These are phyloP conservation scores for Yamadazyma mexicana DNA, from an alignment of 1,139 yeast species.

Conservation along the genomic window DNA sequence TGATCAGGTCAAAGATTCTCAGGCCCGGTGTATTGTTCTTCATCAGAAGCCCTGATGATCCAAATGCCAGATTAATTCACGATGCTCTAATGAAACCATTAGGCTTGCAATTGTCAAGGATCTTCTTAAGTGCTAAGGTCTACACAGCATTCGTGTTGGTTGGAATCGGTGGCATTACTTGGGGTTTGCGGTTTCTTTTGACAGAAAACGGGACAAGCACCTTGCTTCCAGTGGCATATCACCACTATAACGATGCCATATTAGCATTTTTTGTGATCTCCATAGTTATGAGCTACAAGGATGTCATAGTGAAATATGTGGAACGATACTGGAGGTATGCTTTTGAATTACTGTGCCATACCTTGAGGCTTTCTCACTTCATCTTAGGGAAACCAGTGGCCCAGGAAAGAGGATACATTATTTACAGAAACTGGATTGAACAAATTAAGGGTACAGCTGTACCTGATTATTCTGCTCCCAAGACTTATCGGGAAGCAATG, in stretches of 20 bases:
- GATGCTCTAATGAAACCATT: slow-evolving; percentile 84
- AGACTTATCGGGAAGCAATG: slow-evolving; percentile 47
- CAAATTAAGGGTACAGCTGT: slow-evolving; percentile 29
- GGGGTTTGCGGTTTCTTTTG: slow-evolving; percentile 40
- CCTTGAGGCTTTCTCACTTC: slow-evolving; percentile 74
- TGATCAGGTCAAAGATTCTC: slow-evolving; percentile 70
- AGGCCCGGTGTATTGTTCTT: slow-evolving; percentile 90
- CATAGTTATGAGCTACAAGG: slow-evolving; percentile 13
- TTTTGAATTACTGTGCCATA: slow-evolving; percentile 56
- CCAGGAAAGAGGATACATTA: slow-evolving; percentile 70
- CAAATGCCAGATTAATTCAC: slow-evolving; percentile 82
- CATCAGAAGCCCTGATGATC: slow-evolving; percentile 93
- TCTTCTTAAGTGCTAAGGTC: slow-evolving; percentile 71
- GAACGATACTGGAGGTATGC: slow-evolving; percentile 62
- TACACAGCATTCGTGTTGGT: slow-evolving; percentile 70
- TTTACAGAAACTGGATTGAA: slow-evolving; percentile 54
- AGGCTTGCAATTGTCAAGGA: slow-evolving; percentile 67
- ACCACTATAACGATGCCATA: slow-evolving; percentile 6
- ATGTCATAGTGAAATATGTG: slow-evolving; percentile 33
- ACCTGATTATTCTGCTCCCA: slow-evolving; percentile 65
- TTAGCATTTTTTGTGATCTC: slow-evolving; percentile 9
- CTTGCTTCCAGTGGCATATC: slow-evolving; percentile 27
- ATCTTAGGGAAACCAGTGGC: slow-evolving; percentile 68
- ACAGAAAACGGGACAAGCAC: slow-evolving; percentile 8
- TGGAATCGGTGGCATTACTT: slow-evolving; percentile 73